A percentile compares a stretch with the other conserved stretches of the same genome.
Evolutionary conservation across 305 asterid species (phyloP).

Genomic region (Fraxinus platypoda): DNA sequence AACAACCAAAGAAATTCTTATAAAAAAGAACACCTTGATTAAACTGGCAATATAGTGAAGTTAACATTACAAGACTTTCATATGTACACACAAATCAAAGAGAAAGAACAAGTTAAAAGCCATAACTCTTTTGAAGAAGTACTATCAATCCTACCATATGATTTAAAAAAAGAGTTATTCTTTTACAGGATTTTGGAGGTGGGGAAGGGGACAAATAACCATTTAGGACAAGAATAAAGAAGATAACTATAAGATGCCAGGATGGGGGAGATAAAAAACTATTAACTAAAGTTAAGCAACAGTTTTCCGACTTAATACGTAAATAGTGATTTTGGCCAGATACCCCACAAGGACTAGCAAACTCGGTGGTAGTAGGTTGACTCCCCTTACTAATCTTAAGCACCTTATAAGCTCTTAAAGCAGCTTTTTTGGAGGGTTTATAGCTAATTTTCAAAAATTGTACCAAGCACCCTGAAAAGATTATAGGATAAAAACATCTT

Average conservation of each 20-base stretch:
- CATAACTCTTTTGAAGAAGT: not conserved
- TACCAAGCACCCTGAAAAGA: not conserved
- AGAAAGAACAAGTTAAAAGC: constrained; percentile 5
- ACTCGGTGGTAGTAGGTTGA: not conserved
- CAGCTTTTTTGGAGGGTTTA: not conserved
- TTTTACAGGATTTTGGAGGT: not conserved
- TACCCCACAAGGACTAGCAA: not conserved
- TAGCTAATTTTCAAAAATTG: not conserved
- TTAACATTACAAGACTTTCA: constrained; percentile 2
- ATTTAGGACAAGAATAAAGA: not conserved
- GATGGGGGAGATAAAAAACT: not conserved
- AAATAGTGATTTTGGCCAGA: not conserved
- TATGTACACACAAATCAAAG: not conserved
- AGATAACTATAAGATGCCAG: not conserved
- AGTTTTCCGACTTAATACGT: not conserved
- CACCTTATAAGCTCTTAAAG: not conserved
- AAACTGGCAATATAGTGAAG: constrained; percentile 8
- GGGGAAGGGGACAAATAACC: constrained; percentile 3
- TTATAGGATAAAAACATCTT: not conserved
- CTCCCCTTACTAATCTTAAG: not conserved
- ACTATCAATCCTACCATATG: not conserved
- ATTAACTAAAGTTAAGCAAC: not conserved
- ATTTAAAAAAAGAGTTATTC: not conserved
- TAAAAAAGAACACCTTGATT: constrained; percentile 16
- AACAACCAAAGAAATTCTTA: constrained; percentile 14